Evolutionary conservation across 2,329 filamentous ascomycete genomes (phyloP).

Genomic region (Aureobasidium pullulans): DNA sequence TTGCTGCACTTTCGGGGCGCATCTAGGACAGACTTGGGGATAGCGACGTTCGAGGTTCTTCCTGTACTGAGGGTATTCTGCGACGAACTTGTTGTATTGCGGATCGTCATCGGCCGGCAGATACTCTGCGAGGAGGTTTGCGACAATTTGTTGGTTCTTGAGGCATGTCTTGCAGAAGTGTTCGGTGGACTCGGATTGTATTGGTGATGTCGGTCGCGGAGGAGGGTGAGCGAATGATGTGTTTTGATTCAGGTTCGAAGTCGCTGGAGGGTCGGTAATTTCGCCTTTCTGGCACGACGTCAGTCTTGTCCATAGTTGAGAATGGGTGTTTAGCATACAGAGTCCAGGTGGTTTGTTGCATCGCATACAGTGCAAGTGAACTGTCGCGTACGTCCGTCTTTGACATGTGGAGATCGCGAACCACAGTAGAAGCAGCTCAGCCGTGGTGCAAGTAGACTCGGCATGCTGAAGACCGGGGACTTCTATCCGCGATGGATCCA

Average conservation of each 20-base stretch:
- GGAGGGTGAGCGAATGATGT: slow-evolving; percentile 33
- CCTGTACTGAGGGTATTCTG: slow-evolving; percentile 62
- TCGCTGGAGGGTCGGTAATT: slow-evolving; percentile 75
- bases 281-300: slow-evolving; percentile 60
- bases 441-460: slow-evolving; percentile 11
- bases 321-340: slow-evolving; percentile 47
- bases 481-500: not conserved
- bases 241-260: slow-evolving; percentile 39
- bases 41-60: slow-evolving; percentile 71
- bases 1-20: slow-evolving; percentile 64
- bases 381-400: slow-evolving; percentile 51
- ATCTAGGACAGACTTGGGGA: slow-evolving; percentile 78
- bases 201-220: slow-evolving; percentile 26
- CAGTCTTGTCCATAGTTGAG: slow-evolving; percentile 10
- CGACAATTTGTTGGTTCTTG: slow-evolving; percentile 81
- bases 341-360: slow-evolving; percentile 80
- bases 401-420: slow-evolving; percentile 53
- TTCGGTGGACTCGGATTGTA: slow-evolving; percentile 40
- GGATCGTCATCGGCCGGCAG: slow-evolving; percentile 60
- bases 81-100: slow-evolving; percentile 61
- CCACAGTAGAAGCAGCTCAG: slow-evolving; percentile 75
- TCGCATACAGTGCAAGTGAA: slow-evolving; percentile 76
- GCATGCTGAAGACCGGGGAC: slow-evolving; percentile 1
- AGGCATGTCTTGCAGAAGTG: slow-evolving; percentile 71
- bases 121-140: slow-evolving; percentile 70